Base-by-base conservation (phyloP, 768 basidiomycete species). In the Holtermanniella nyarrowii region DNA sequence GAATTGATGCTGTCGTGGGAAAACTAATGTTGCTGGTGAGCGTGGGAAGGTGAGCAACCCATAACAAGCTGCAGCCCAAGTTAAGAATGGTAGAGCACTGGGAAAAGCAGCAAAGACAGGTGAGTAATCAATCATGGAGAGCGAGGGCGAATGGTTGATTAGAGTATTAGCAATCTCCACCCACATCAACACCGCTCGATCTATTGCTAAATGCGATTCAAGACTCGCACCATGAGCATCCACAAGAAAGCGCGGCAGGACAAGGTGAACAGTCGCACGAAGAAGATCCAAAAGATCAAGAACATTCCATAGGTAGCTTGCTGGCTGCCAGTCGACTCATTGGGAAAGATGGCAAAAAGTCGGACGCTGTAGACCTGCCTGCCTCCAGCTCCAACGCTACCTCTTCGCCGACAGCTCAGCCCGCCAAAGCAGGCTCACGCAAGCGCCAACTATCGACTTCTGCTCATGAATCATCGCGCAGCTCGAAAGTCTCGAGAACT, bases 201-300 rank as follows among this genome's bases (percentile, higher is more conserved):
- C 52, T 69, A 7, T 55, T 69, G 24, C 52, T 69, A 46, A 65
- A 69, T 37, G 67, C 67, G n/a, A 66, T 69, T 43, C 49, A 56
- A n/a, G 58, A 53, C 3, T 48, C 57, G 13, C 53, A 48, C 26
- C 52, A 49, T 50, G 21, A 47, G 7, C 45, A 50, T 49, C 47
- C 54, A 43, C 26, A 27, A 4, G 46, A 37, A 21, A 4, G 12
- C 26, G 46, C 26, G 26, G 26, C 4, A 47, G 42, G 27, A 20
- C 20, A 11, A 10, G n/a, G 44, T 26, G 49, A 44, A 11, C 43
- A n/a, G n/a, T n/a, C n/a, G n/a, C n/a, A 22, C 10, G 21, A 50
- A 46, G n/a, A 22, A 3, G 42, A 26, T 14, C 5, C 18, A 24
- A 23, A 25, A 23, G 23, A 46, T 4, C 18, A 46, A 16, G 45